These are phyloP conservation scores for Calonectria henricotiae DNA, from an alignment of 2,329 filamentous ascomycete genomes.

Conservation along the genomic window DNA sequence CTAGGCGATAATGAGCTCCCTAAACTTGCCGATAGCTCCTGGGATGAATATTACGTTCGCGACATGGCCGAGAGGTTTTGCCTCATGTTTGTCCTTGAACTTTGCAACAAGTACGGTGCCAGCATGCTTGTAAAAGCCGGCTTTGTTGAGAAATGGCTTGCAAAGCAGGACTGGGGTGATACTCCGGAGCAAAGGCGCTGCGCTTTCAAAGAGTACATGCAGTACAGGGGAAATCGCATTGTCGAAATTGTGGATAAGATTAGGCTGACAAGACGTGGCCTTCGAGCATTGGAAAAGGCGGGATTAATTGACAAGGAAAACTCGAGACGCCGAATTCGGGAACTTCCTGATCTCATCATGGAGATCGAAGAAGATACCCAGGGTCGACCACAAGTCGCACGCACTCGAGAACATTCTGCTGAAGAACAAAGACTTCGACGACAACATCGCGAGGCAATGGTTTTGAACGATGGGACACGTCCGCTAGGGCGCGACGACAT, in stretches of 20 bases:
- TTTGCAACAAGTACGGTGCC: conserved; percentile 74
- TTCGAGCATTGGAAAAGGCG: conserved; percentile 67
- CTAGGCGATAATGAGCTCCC: conserved; percentile 68
- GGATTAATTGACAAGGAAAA: conserved; percentile 63
- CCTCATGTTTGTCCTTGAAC: conserved; percentile 71
- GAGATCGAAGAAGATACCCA: conserved; percentile 54
- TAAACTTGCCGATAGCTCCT: conserved; percentile 70
- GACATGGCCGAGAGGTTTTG: conserved; percentile 75
- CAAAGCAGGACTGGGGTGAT: conserved; percentile 79
- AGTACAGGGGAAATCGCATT: conserved; percentile 67
- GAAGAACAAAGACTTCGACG: conserved; percentile 83
- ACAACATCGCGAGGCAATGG: conserved; percentile 89
- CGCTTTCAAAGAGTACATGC: conserved; percentile 70
- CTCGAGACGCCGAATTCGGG: conserved; percentile 51
- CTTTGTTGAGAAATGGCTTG: conserved; percentile 83
- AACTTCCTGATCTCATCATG: conserved; percentile 57
- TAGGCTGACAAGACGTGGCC: conserved; percentile 68
- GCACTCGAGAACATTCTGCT: conserved; percentile 68
- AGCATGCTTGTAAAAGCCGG: conserved; percentile 74
- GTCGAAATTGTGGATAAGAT: conserved; percentile 69
- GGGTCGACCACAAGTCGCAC: conserved; percentile 51
- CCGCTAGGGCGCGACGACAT: conserved; percentile 84
- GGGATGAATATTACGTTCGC: conserved; percentile 76
- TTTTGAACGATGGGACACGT: conserved; percentile 87
- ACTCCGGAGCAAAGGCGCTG: conserved; percentile 67